Percentiles rank a stretch among this genome's conserved stretches.
Conservation (phyloP, 371 early-diverging fungal species). For the Gilbertella persicaria region DNA sequence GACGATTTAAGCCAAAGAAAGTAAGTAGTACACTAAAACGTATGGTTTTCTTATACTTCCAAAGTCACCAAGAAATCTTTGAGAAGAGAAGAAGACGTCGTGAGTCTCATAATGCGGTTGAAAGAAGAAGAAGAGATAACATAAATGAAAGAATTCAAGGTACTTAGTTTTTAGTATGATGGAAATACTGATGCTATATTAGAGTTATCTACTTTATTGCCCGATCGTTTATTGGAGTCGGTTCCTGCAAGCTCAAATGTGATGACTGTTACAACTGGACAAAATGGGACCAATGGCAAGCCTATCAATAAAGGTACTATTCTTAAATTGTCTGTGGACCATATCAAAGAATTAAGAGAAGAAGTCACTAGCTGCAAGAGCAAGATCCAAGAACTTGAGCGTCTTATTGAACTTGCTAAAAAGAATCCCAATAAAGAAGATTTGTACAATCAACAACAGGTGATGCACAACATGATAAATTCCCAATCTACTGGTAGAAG, state of each 20-base stretch:
- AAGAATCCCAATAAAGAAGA: slow-evolving; percentile 14
- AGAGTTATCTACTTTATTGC: slow-evolving; percentile 85
- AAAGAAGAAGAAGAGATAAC: slow-evolving; percentile 93
- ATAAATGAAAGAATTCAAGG: slow-evolving; percentile 96
- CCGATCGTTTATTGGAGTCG: slow-evolving; percentile 58
- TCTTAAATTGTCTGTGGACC: slow-evolving; percentile 80
- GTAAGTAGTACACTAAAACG: slow-evolving; percentile 18
- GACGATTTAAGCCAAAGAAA: slow-evolving; percentile 38
- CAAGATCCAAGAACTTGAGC: slow-evolving; percentile 58
- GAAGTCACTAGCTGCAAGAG: slow-evolving; percentile 37
- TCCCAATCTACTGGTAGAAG: neutral
- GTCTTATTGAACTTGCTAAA: slow-evolving; percentile 57
- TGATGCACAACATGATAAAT: slow-evolving; percentile 9
- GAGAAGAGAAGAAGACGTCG: slow-evolving; percentile 53
- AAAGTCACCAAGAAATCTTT: slow-evolving; percentile 54
- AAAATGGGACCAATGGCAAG: slow-evolving; percentile 42
- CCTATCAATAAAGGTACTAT: slow-evolving; percentile 85
- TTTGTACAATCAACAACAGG: slow-evolving; percentile 14
- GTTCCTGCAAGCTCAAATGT: slow-evolving; percentile 45
- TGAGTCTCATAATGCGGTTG: slow-evolving; percentile 71
- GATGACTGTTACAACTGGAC: slow-evolving; percentile 34
- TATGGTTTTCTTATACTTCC: neutral
- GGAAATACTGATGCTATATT: too few species aligned
- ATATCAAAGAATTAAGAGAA: slow-evolving; percentile 44
- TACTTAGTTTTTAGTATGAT: slow-evolving; percentile 11